A percentile compares a stretch with the other conserved stretches of the same genome.
phyloP scores from a whole-genome alignment of 73 alveolate genomes.

The Loxodes magnus region DNA sequence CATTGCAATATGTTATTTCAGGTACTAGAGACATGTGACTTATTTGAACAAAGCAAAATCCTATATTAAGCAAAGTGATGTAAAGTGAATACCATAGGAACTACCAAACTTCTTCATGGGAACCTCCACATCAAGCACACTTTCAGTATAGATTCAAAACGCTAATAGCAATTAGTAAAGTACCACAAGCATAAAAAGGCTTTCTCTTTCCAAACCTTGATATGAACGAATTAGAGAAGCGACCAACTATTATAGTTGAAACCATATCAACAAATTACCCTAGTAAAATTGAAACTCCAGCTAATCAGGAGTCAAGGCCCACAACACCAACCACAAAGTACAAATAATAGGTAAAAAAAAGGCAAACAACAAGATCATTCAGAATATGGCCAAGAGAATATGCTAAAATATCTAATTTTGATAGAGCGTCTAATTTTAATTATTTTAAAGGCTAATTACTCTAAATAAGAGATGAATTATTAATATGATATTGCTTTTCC shows the following conservation, averaged over 20 bases:
- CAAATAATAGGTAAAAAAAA: constrained; percentile 29
- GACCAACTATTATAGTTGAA: constrained; percentile 70
- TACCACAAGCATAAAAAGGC: constrained; percentile 69
- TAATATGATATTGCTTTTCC: no score
- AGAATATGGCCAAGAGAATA: constrained; percentile 48
- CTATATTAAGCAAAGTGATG: constrained; percentile 28
- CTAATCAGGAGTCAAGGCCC: background rate
- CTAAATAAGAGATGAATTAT: no score
- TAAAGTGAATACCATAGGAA: constrained; percentile 1
- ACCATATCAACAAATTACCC: constrained; percentile 74
- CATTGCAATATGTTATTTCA: constrained; percentile 28
- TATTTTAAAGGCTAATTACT: no score
- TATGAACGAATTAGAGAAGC: constrained; percentile 33
- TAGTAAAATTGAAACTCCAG: constrained; percentile 34
- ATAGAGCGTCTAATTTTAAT: no score
- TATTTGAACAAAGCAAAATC: constrained; percentile 42
- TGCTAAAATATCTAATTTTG: no score
- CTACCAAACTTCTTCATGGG: background rate
- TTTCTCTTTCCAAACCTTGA: constrained; percentile 61
- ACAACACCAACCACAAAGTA: constrained; percentile 1
- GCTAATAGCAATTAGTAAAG: no score
- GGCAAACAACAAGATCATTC: constrained; percentile 38
- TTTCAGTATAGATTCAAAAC: no score
- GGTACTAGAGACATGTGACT: constrained; percentile 47
- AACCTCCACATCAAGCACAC: no score